Conservation (phyloP, 2,329 filamentous ascomycete genomes). For the Escovopsis sp. region DNA sequence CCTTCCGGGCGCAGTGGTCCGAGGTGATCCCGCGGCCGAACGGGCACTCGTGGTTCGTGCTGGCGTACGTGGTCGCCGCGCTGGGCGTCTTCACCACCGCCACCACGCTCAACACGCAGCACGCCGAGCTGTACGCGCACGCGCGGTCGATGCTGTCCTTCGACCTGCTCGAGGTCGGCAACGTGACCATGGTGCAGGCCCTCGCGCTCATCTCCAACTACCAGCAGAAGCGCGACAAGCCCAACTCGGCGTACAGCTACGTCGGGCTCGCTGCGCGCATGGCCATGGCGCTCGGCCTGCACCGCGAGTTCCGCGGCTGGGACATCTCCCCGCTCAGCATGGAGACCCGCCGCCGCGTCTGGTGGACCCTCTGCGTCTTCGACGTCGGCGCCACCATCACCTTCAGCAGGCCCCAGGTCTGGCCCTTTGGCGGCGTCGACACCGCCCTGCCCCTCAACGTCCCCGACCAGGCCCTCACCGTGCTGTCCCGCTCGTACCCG, state of each 20-base stretch:
- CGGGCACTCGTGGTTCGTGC: constrained; percentile 15
- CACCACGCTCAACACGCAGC: constrained; percentile 9
- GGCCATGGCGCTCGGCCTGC: constrained; percentile 33
- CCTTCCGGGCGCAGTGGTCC: constrained; percentile 23
- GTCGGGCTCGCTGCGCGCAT: constrained; percentile 34
- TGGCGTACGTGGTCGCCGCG: constrained; percentile 20
- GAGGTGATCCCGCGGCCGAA: constrained; percentile 18
- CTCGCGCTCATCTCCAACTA: constrained; percentile 31
- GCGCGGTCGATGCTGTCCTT: constrained; percentile 22
- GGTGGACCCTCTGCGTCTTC: constrained; percentile 27
- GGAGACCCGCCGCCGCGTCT: constrained; percentile 21
- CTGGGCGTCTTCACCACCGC: constrained; percentile 21
- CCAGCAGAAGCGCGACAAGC: constrained; percentile 33
- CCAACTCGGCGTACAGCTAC: constrained; percentile 37
- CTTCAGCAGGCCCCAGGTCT: constrained; percentile 27
- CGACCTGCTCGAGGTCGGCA: constrained; percentile 28
- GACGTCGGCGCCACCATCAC: constrained; percentile 33
- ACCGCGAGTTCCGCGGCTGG: constrained; percentile 25
- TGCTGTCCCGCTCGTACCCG: constrained; percentile 18
- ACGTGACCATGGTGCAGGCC: constrained; percentile 28
- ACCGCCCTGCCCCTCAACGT: constrained; percentile 27
- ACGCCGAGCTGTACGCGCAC: constrained; percentile 15
- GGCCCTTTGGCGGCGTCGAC: constrained; percentile 26
- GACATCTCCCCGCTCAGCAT: constrained; percentile 18
- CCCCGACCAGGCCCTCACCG: constrained; percentile 23